These are phyloP conservation scores for Exophiala calicioides DNA, from an alignment of 2,329 filamentous ascomycete genomes.

Conservation along the genomic window DNA sequence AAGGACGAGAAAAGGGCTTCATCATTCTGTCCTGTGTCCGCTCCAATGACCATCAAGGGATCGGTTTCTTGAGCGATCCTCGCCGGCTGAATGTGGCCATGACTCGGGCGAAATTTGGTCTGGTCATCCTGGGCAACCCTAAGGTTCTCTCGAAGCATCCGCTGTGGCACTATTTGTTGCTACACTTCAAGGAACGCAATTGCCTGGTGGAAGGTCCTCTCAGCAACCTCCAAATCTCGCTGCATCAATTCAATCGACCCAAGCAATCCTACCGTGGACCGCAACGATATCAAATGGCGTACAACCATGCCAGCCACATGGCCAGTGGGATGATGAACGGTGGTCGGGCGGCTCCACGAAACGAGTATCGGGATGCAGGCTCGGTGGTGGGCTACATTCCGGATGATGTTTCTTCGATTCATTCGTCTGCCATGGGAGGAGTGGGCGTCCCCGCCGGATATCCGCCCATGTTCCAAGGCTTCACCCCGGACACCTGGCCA, in stretches of 20 bases:
- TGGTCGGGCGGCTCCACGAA: constrained; percentile 49
- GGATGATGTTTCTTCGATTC: constrained; percentile 94
- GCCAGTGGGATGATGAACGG: constrained; percentile 56
- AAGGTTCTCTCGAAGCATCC: constrained; percentile 98
- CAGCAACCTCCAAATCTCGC: constrained; percentile 90
- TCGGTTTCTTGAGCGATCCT: constrained; percentile 96
- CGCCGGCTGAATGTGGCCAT: constrained; percentile 95
- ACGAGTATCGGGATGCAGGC: constrained; percentile 67
- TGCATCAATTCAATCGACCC: constrained; percentile 91
- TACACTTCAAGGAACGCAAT: constrained; percentile 96
- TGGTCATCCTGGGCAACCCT: constrained; percentile 95
- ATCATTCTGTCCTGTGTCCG: constrained; percentile 97
- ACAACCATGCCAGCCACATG: constrained; percentile 65
- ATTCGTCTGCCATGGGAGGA: constrained; percentile 85
- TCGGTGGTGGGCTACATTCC: constrained; percentile 95
- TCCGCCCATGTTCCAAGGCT: constrained; percentile 93
- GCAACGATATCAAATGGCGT: constrained; percentile 81
- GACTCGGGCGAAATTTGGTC: constrained; percentile 92
- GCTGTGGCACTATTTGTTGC: constrained; percentile 90
- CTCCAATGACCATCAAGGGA: constrained; percentile 98
- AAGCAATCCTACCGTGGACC: constrained; percentile 89
- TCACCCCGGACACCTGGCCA: constrained; percentile 85
- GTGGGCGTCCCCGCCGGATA: constrained; percentile 80
- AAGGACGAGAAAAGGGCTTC: constrained; percentile 98
- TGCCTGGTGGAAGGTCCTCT: constrained; percentile 94